Evolutionary conservation across 768 basidiomycete species (phyloP).

Genomic region (Leccinum olivaceopallidum): DNA sequence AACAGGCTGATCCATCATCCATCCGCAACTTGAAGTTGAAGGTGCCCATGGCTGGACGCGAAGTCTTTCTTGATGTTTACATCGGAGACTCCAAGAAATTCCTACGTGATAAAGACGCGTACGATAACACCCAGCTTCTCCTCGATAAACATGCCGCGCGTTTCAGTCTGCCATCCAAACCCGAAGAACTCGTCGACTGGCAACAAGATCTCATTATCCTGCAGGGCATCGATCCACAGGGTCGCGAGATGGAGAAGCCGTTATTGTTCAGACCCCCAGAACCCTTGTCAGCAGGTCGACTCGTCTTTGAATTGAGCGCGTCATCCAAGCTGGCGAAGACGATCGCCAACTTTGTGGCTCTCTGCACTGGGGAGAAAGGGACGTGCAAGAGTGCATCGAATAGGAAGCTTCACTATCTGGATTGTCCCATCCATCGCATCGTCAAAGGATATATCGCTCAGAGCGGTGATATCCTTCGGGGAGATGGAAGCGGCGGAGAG

Average conservation of each 20-base stretch:
- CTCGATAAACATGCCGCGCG: slow-evolving; percentile 40
- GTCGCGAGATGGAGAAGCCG: slow-evolving; percentile 23
- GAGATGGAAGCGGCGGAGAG: slow-evolving; percentile 57
- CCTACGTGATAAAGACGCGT: slow-evolving; percentile 27
- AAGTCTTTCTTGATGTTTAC: slow-evolving; percentile 43
- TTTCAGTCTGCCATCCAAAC: slow-evolving; percentile 43
- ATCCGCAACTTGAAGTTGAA: neutral
- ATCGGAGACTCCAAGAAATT: slow-evolving; percentile 38
- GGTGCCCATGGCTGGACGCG: slow-evolving; percentile 7
- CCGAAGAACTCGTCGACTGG: slow-evolving; percentile 42
- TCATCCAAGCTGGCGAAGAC: slow-evolving; percentile 46
- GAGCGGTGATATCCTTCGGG: slow-evolving; percentile 53
- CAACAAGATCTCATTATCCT: slow-evolving; percentile 41
- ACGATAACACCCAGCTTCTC: slow-evolving; percentile 35
- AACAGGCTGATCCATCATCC: too few relatives aligned
- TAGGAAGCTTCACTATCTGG: slow-evolving; percentile 44
- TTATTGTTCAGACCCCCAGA: slow-evolving; percentile 38
- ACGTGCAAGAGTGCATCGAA: slow-evolving; percentile 47
- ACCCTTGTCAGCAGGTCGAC: slow-evolving; percentile 41
- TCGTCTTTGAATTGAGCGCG: slow-evolving; percentile 42
- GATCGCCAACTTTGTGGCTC: slow-evolving; percentile 46
- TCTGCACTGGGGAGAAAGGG: slow-evolving; percentile 47
- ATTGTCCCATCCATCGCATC: slow-evolving; percentile 46
- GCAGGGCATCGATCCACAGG: slow-evolving; percentile 40
- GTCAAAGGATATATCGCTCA: slow-evolving; percentile 51